phyloP scores from a whole-genome alignment of 129 eudicot species.

The Cynara cardunculus region DNA sequence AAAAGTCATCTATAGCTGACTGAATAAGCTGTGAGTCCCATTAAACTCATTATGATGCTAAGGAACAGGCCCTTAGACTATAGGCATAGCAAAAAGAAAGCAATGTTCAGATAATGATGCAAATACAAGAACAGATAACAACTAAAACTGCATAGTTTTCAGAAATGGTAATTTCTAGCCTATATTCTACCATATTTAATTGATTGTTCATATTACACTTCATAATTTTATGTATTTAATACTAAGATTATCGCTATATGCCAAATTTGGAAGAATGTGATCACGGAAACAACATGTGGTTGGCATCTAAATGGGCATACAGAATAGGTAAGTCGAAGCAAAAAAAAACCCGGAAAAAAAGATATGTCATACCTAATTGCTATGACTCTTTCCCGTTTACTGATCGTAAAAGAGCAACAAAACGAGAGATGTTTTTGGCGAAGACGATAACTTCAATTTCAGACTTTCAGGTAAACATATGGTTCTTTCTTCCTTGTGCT shows the following conservation, averaged over 20 bases:
- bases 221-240: background rate
- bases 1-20: too few species aligned
- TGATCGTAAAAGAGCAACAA: background rate
- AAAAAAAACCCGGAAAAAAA: background rate
- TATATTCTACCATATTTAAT: constrained; percentile 1
- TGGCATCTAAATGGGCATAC: background rate
- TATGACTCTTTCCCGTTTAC: background rate
- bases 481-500: constrained; percentile 7
- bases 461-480: constrained; percentile 12
- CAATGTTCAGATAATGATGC: background rate
- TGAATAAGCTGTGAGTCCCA: too few species aligned
- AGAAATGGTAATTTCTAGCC: background rate
- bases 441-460: constrained; percentile 18
- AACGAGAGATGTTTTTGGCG: background rate
- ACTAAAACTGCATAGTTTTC: background rate
- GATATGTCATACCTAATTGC: background rate
- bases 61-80: too few species aligned
- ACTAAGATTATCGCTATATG: background rate
- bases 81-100: background rate
- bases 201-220: background rate
- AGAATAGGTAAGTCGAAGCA: background rate
- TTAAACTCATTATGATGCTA: too few species aligned
- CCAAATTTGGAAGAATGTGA: background rate
- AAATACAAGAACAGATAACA: background rate
- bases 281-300: background rate